Conservation (phyloP, 129 eudicot species). For the Artemisia argyi region DNA sequence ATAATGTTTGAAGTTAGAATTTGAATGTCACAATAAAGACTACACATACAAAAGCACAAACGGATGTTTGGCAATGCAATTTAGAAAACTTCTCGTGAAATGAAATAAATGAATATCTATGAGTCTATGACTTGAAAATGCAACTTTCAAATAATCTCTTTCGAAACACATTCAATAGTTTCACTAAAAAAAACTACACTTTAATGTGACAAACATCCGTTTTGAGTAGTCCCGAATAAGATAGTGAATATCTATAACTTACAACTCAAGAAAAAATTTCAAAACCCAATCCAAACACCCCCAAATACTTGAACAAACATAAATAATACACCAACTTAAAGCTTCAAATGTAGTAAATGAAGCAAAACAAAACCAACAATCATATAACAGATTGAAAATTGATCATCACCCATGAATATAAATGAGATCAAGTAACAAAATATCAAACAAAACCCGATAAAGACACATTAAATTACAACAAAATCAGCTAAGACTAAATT, state of each 20-base stretch:
- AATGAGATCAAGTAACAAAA: background rate
- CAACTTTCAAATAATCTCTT: too few relatives aligned
- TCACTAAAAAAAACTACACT: too few relatives aligned
- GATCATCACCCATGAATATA: background rate
- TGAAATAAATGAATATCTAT: too few relatives aligned
- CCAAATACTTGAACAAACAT: background rate
- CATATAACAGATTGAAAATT: background rate
- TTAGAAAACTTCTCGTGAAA: too few relatives aligned
- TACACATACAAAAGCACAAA: background rate
- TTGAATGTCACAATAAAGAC: background rate
- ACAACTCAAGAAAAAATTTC: too few relatives aligned
- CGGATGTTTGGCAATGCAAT: background rate
- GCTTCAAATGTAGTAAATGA: background rate
- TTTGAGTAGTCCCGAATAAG: too few relatives aligned
- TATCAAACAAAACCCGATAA: too few relatives aligned
- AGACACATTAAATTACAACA: background rate
- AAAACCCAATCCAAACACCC: background rate
- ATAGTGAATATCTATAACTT: too few relatives aligned
- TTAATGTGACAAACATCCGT: too few relatives aligned
- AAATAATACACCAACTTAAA: background rate
- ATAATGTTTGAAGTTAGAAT: background rate
- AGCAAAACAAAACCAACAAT: background rate
- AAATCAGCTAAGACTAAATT: background rate
- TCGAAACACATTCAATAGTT: too few relatives aligned
- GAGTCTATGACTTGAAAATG: too few relatives aligned